Evolutionary conservation across 1,139 yeast genomes (phyloP).

Genomic region (Kazachstania sp.): DNA sequence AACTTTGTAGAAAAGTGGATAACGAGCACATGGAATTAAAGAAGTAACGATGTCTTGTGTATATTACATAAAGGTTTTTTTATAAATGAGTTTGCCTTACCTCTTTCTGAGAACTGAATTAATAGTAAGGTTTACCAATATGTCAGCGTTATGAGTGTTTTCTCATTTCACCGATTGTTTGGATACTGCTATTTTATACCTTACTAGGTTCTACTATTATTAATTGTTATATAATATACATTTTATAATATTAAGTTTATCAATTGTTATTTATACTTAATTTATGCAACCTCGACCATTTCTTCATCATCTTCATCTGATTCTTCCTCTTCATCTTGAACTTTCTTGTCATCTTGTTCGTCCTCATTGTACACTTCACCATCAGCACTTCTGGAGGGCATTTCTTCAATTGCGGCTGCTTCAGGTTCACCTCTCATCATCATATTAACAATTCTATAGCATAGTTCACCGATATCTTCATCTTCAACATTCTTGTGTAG

Average conservation of each 20-base stretch:
- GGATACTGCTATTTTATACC: neutral
- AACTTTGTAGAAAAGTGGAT: conserved; percentile 51
- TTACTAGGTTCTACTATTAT: neutral
- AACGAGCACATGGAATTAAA: conserved; percentile 59
- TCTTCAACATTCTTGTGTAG: conserved; percentile 62
- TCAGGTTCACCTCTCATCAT: conserved; percentile 82
- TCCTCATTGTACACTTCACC: conserved; percentile 31
- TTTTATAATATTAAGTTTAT: neutral
- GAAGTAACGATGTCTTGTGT: conserved; percentile 20
- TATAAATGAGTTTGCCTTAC: no score
- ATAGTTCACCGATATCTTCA: conserved; percentile 58
- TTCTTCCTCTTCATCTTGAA: conserved; percentile 22
- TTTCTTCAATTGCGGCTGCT: conserved; percentile 45
- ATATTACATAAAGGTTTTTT: neutral
- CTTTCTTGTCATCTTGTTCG: conserved; percentile 18
- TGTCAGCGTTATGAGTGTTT: neutral
- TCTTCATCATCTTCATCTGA: conserved; percentile 24
- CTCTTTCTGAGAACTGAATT: no score
- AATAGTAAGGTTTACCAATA: neutral
- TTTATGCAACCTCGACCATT: conserved; percentile 31
- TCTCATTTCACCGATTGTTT: neutral
- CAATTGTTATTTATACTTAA: neutral
- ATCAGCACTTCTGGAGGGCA: conserved; percentile 36
- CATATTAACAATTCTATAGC: conserved; percentile 74
- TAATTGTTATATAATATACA: neutral